Evolutionary conservation across 108 stramenopile species (phyloP).

Genomic region (Chaetoceros tenuissimus): DNA sequence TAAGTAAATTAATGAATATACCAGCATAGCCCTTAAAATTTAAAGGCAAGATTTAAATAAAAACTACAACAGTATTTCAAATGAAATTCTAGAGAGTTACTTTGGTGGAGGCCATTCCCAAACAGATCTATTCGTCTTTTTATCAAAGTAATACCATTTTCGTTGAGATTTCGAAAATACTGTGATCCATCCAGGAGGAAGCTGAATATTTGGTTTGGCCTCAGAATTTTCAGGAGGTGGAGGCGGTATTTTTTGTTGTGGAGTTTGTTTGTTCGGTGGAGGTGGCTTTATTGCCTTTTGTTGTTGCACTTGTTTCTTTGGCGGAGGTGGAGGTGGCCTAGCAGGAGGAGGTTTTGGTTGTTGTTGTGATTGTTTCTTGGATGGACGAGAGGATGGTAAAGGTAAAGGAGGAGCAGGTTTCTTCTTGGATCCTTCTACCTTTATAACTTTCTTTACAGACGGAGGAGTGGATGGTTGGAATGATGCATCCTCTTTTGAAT

Average conservation of each 20-base stretch:
- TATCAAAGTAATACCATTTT: constrained; percentile 76
- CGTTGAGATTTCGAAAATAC: constrained; percentile 72
- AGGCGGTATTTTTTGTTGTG: constrained; percentile 14
- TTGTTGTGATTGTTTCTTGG: background rate
- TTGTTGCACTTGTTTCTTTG: constrained; percentile 12
- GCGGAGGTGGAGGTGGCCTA: constrained; percentile 8
- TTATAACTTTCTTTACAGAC: background rate
- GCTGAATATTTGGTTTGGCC: constrained; percentile 48
- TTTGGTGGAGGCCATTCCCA: constrained; percentile 72
- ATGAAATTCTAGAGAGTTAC: no score
- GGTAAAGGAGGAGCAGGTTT: background rate
- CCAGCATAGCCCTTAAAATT: no score
- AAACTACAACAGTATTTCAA: no score
- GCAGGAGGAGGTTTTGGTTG: background rate
- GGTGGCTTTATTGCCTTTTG: constrained; percentile 18
- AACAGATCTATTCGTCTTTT: constrained; percentile 56
- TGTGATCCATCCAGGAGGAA: constrained; percentile 70
- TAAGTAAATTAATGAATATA: no score
- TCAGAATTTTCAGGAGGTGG: constrained; percentile 26
- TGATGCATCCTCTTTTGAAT: constrained; percentile 3
- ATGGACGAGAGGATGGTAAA: background rate
- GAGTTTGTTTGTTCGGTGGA: background rate
- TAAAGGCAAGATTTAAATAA: no score
- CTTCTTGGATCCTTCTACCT: background rate
- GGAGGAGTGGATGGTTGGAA: constrained; percentile 7